A percentile compares a stretch with the other conserved stretches of the same genome.
Conservation (phyloP, 129 eudicot species). For the Flaveria linearis region DNA sequence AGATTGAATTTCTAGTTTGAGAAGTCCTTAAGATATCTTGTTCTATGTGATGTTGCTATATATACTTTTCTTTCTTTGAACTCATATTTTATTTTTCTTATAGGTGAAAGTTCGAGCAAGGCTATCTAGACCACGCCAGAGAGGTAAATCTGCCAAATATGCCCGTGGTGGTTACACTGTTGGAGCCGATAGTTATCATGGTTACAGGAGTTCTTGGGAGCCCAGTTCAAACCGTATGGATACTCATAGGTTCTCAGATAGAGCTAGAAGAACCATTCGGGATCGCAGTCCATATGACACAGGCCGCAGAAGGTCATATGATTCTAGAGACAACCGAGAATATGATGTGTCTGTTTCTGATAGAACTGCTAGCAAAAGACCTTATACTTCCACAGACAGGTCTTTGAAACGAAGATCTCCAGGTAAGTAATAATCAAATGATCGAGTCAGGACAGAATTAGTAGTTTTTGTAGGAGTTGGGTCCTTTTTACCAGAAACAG, state of each 20-base stretch:
- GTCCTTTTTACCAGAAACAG: background rate
- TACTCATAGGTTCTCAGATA: slow-evolving; percentile 26
- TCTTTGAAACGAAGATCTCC: slow-evolving; percentile 46
- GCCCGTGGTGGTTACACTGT: slow-evolving; percentile 52
- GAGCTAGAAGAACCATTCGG: slow-evolving; percentile 42
- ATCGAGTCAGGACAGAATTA: background rate
- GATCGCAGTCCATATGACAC: slow-evolving; percentile 43
- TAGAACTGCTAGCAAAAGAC: slow-evolving; percentile 39
- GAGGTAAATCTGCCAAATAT: slow-evolving; percentile 48
- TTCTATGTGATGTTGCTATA: background rate
- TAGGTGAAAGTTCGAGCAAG: slow-evolving; percentile 52
- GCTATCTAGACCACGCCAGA: slow-evolving; percentile 50
- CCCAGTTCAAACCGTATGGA: slow-evolving; percentile 33
- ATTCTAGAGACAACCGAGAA: slow-evolving; percentile 36
- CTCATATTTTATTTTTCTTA: background rate
- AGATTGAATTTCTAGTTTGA: background rate
- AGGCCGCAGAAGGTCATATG: slow-evolving; percentile 37
- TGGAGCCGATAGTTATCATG: slow-evolving; percentile 28
- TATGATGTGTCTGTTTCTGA: slow-evolving; percentile 40
- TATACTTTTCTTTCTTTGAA: background rate
- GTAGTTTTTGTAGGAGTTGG: background rate
- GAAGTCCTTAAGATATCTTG: background rate
- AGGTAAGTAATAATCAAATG: slow-evolving; percentile 23
- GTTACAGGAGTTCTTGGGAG: slow-evolving; percentile 41
- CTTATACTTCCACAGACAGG: slow-evolving; percentile 38